A percentile compares a stretch with the other conserved stretches of the same genome.
Conservation (phyloP, 441 rosid genomes). For the Bruguiera hainesii region DNA sequence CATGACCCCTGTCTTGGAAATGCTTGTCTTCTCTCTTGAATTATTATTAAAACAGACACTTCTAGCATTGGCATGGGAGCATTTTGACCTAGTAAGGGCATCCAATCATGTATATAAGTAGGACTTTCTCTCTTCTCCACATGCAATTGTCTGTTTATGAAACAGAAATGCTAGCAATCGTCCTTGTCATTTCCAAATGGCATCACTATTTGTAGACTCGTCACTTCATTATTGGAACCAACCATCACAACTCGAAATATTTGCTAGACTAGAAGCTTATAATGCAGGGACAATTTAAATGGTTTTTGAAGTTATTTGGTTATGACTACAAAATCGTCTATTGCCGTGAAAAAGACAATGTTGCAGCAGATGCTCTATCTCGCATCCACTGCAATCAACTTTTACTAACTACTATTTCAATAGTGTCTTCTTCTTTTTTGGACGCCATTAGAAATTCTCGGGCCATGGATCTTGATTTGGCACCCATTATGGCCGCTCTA, state of each 20-base stretch:
- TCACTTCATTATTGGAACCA: neutral
- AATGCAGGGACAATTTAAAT: neutral
- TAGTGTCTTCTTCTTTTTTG: neutral
- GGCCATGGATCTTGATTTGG: too few species aligned
- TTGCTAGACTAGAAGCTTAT: neutral
- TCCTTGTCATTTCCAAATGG: neutral
- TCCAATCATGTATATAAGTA: neutral
- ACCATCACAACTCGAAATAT: neutral
- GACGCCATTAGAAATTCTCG: too few species aligned
- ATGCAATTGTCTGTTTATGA: neutral
- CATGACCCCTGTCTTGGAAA: neutral
- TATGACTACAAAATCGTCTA: neutral
- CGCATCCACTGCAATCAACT: neutral
- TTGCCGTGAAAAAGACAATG: neutral
- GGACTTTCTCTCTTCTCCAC: neutral
- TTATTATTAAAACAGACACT: neutral
- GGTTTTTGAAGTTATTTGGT: neutral
- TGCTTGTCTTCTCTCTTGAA: neutral
- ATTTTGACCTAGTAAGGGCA: neutral
- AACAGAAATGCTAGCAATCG: neutral
- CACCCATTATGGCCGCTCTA: too few species aligned
- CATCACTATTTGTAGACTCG: neutral
- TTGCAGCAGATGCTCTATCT: neutral
- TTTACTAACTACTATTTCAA: neutral
- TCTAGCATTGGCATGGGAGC: neutral